Percentiles rank a stretch among this genome's conserved stretches.
phyloP scores from a whole-genome alignment of 2,329 filamentous ascomycete genomes.

The Colletotrichum sp. region DNA sequence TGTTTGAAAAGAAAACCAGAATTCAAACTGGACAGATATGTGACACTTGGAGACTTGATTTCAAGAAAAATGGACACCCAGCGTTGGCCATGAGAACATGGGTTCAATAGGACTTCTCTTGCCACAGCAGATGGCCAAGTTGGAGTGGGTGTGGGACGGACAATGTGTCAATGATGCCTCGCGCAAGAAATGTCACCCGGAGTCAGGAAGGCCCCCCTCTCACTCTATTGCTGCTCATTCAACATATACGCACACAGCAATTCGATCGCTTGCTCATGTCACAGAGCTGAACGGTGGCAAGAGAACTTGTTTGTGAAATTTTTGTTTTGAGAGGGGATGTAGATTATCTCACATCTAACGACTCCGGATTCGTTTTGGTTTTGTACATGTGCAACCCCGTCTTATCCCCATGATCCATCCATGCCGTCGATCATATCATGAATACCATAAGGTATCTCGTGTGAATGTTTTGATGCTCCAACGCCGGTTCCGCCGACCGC shows the following conservation, averaged over 20 bases:
- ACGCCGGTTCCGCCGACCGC: slow-evolving; percentile 54
- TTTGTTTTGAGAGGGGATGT: slow-evolving; percentile 59
- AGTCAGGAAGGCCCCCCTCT: neutral
- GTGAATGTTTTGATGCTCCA: slow-evolving; percentile 56
- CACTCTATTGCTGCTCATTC: neutral
- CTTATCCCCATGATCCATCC: slow-evolving; percentile 43
- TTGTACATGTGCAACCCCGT: slow-evolving; percentile 50
- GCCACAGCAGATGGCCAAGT: neutral
- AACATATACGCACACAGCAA: neutral
- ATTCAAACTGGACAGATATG: neutral
- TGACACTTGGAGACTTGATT: neutral
- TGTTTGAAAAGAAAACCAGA: neutral
- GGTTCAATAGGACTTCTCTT: neutral
- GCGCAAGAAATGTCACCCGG: neutral
- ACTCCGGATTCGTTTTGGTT: slow-evolving; percentile 43
- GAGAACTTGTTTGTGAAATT: neutral
- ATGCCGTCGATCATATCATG: slow-evolving; percentile 51
- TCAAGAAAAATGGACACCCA: neutral
- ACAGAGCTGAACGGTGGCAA: neutral
- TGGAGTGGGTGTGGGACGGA: neutral
- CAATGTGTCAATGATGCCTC: neutral
- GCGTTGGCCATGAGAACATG: neutral
- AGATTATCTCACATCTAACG: slow-evolving; percentile 55
- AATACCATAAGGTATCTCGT: slow-evolving; percentile 45
- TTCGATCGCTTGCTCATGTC: neutral